Percentiles rank a stretch among this genome's conserved stretches.
Conservation (phyloP, 2,329 filamentous ascomycete genomes). For the Trichoderma koningiopsis region DNA sequence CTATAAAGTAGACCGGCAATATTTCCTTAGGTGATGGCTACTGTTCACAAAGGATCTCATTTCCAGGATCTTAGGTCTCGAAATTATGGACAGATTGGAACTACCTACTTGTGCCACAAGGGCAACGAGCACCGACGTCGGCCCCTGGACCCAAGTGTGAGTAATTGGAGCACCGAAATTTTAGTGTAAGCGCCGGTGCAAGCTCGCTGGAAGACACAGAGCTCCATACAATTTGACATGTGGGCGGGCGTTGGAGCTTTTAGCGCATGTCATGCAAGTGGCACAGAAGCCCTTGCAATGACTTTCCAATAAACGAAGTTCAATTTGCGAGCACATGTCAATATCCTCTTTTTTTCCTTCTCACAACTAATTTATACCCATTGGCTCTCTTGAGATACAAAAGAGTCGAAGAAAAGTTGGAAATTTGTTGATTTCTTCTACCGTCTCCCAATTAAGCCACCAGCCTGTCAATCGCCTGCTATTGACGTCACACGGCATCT, state of each 20-base stretch:
- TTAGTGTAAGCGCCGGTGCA: neutral
- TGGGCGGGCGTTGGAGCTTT: neutral
- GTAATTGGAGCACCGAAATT: neutral
- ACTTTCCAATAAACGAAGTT: neutral
- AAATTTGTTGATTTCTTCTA: neutral
- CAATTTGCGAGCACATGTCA: neutral
- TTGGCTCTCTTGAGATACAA: neutral
- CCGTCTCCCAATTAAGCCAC: neutral
- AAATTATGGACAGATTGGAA: too few relatives aligned
- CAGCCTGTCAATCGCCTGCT: neutral
- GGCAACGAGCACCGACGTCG: slow-evolving; percentile 14
- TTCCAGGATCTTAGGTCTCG: too few relatives aligned
- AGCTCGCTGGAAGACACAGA: neutral
- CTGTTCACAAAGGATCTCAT: neutral
- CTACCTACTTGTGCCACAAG: neutral
- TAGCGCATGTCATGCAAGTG: neutral
- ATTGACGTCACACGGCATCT: slow-evolving; percentile 17
- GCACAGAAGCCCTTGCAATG: neutral
- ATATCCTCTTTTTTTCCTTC: neutral
- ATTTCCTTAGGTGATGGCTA: neutral
- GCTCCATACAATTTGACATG: neutral
- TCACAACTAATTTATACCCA: neutral
- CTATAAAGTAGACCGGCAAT: neutral
- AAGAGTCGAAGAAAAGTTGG: neutral
- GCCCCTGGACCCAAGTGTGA: neutral